phyloP scores from a whole-genome alignment of 1,284 basidiomycete species.

The Marasmius sp. region DNA sequence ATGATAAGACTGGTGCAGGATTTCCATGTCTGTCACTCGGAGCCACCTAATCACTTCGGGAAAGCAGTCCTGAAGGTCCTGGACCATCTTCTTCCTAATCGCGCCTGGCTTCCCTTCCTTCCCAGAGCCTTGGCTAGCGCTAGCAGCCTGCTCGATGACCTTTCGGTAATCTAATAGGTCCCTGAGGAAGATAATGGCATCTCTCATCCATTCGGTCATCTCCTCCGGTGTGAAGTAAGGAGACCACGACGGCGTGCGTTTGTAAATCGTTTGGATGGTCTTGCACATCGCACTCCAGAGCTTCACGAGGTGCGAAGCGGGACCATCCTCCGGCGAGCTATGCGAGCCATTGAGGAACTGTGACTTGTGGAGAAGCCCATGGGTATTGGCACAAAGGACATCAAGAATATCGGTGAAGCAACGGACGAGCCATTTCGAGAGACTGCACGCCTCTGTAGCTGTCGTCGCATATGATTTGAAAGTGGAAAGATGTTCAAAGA shows the following conservation, averaged over 20 bases:
- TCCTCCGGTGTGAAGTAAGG: conserved; percentile 73
- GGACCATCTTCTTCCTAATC: conserved; percentile 73
- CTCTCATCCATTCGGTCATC: conserved; percentile 97
- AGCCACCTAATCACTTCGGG: conserved; percentile 83
- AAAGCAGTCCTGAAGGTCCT: conserved; percentile 75
- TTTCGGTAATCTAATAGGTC: conserved; percentile 81
- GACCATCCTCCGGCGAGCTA: conserved; percentile 40
- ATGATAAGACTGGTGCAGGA: conserved; percentile 84
- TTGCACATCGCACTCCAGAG: conserved; percentile 85
- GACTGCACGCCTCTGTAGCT: conserved; percentile 81
- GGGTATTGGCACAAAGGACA: conserved; percentile 72
- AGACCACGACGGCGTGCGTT: conserved; percentile 81
- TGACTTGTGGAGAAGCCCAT: conserved; percentile 64
- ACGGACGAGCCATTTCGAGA: conserved; percentile 85
- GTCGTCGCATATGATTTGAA: conserved; percentile 64
- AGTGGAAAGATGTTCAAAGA: conserved; percentile 62
- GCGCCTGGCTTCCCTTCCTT: conserved; percentile 37
- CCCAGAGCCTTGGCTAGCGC: conserved; percentile 24
- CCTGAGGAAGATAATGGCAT: conserved; percentile 88
- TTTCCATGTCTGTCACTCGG: conserved; percentile 85
- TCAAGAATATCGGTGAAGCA: conserved; percentile 92
- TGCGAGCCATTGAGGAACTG: conserved; percentile 53
- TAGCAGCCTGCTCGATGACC: conserved; percentile 73
- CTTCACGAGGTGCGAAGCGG: conserved; percentile 56
- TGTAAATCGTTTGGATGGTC: conserved; percentile 82